Percentiles rank a stretch among this genome's conserved stretches.
These are phyloP conservation scores for Populus deltoides DNA, from an alignment of 345 rosid genomes.

Conservation along the genomic window DNA sequence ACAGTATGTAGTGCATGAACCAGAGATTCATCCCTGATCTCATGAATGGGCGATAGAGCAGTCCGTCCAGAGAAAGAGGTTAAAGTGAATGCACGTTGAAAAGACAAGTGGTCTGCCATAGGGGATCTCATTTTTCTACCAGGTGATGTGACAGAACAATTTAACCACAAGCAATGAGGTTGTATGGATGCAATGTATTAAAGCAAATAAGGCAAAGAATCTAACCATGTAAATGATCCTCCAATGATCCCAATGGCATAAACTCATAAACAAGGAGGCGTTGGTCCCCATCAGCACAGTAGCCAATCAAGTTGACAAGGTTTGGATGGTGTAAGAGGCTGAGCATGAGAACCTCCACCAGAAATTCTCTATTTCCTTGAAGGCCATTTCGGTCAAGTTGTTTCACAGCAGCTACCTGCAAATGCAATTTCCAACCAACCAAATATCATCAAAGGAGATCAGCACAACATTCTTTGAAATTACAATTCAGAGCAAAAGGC, in stretches of 20 bases:
- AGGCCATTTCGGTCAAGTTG: conserved; percentile 91
- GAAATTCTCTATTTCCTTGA: conserved; percentile 97
- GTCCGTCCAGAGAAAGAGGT: neutral
- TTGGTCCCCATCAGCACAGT: conserved; percentile 98
- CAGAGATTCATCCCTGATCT: neutral
- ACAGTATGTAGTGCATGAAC: neutral
- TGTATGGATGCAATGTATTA: neutral
- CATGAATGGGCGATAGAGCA: neutral
- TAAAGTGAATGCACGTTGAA: neutral
- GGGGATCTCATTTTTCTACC: neutral
- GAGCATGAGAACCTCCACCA: conserved; percentile 96
- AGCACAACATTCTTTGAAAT: neutral
- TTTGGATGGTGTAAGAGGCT: conserved; percentile 92
- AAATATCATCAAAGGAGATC: conserved; percentile 1
- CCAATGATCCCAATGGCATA: conserved; percentile 92
- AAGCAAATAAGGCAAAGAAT: neutral
- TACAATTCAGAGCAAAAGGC: neutral
- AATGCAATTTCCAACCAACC: conserved; percentile 13
- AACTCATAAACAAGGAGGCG: conserved; percentile 94
- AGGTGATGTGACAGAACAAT: neutral
- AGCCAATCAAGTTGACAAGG: conserved; percentile 93
- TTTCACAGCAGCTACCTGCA: conserved; percentile 93
- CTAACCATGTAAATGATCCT: conserved; percentile 97
- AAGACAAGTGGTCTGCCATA: neutral
- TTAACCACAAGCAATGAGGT: neutral